A percentile compares a stretch with the other conserved stretches of the same genome.
phyloP scores from a whole-genome alignment of 73 alveolate species.

The Paramecium sexaurelia region DNA sequence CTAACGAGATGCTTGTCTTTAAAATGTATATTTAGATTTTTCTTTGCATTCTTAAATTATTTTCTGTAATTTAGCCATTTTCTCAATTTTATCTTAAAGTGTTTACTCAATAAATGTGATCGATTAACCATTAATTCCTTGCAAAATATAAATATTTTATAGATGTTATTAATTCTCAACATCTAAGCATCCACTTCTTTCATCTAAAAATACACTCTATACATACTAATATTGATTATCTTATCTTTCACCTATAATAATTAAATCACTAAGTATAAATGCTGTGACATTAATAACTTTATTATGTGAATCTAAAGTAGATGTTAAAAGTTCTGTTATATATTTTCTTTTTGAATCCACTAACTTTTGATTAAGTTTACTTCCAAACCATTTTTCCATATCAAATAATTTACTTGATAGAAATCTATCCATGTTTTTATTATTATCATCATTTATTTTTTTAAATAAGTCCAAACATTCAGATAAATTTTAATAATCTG shows the following conservation, averaged over 20 bases:
- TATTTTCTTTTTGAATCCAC: slow-evolving; percentile 33
- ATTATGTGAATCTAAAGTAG: neutral
- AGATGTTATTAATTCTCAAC: neutral
- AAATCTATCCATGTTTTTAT: neutral
- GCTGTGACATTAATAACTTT: neutral
- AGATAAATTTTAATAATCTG: neutral
- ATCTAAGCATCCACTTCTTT: slow-evolving; percentile 11
- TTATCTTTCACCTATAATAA: slow-evolving; percentile 10
- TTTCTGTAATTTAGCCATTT: neutral
- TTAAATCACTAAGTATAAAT: neutral
- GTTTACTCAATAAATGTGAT: slow-evolving; percentile 30
- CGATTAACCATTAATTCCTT: slow-evolving; percentile 21
- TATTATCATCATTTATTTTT: neutral
- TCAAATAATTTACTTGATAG: neutral
- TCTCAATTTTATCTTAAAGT: neutral
- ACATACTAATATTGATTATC: neutral
- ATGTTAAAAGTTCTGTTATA: neutral
- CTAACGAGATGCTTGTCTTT: neutral
- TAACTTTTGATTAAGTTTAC: neutral
- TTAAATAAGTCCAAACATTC: neutral
- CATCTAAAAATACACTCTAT: slow-evolving; percentile 5
- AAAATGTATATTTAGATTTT: neutral
- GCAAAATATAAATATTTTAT: neutral
- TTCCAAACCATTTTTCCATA: neutral
- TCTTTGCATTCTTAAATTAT: neutral